These are phyloP conservation scores for Colletotrichum limetticola DNA, from an alignment of 2,329 filamentous ascomycete species.

Conservation along the genomic window DNA sequence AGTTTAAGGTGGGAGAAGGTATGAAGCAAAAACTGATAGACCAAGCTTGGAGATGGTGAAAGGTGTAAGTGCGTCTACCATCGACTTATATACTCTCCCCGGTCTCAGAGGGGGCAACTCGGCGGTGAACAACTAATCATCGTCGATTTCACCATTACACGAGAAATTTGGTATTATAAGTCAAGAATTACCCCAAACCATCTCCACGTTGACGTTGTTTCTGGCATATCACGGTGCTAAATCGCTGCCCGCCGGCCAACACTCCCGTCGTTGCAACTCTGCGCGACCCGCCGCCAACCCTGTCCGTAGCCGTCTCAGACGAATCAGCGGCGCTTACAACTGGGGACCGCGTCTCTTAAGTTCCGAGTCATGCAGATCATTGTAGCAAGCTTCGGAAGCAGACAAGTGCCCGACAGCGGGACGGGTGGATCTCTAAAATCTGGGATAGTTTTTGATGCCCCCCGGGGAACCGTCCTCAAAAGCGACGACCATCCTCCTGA, in stretches of 20 bases:
- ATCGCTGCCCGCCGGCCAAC: not conserved
- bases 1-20: not conserved
- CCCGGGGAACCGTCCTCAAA: no score
- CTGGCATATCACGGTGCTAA: not conserved
- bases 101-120: no score
- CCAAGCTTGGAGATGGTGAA: not conserved
- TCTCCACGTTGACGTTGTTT: not conserved
- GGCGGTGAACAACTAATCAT: no score
- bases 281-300: no score
- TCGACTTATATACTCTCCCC: no score
- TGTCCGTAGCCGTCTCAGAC: not conserved
- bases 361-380: conserved; percentile 20
- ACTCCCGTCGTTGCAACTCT: not conserved
- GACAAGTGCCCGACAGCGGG: not conserved
- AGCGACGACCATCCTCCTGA: no score
- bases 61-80: not conserved
- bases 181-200: no score
- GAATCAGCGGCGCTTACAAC: not conserved
- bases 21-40: not conserved
- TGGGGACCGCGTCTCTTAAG: not conserved
- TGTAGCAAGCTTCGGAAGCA: conserved; percentile 9
- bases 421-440: not conserved
- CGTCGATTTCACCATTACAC: no score
- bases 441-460: not conserved
- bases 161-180: no score